Base-by-base conservation (phyloP, 2,329 filamentous ascomycete genomes). In the Verticillium nonalfalfae region DNA sequence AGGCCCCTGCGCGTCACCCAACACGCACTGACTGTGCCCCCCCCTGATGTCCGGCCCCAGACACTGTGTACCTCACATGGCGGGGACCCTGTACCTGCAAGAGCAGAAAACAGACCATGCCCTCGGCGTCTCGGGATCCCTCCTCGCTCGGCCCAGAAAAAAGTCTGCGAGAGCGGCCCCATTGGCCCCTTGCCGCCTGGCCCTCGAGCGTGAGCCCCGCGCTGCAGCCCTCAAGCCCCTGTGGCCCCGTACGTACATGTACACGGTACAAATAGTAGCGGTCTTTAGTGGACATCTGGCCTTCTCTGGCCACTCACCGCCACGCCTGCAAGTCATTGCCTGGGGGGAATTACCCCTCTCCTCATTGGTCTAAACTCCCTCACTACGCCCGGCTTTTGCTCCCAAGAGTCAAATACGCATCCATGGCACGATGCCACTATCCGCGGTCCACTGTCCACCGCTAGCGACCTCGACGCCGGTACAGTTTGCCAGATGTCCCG, bases 301-400 rank as follows among this genome's bases (percentile, higher is more conserved):
- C 26, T 26, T 26, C 35, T 54, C 50, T 34, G 18, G 15, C 58
- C 58, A 59, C 45, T 59, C 58, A 59, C 58, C n/a, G 31, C 14
- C 33, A 5, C 18, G 10, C 15, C 40, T 59, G 45, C 7, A 50
- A 54, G 58, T 31, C 58, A 59, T 59, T 54, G 13, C 45, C 59
- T 31, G 60, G 64, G 61, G 26, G 54, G 59, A 65, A 66, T 61
- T 65, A 55, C 21, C 60, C 55, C 11, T 14, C 13, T 34, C 14
- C 50, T 26, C 21, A 67, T 67, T 65, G 64, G 65, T 34, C 26
- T 7, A 36, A 13, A 18, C 13, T 39, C 21, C 40, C 39, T 55
- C 45, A 50, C 26, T 3, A 21, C n/a, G 40, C 11, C 7, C 35
- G 57, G 35, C 57, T 15, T 58, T 50, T 36, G 35, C 45, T 52